Evolutionary conservation across 1,139 yeast species (phyloP).

Genomic region (Yamadazyma diospyri): DNA sequence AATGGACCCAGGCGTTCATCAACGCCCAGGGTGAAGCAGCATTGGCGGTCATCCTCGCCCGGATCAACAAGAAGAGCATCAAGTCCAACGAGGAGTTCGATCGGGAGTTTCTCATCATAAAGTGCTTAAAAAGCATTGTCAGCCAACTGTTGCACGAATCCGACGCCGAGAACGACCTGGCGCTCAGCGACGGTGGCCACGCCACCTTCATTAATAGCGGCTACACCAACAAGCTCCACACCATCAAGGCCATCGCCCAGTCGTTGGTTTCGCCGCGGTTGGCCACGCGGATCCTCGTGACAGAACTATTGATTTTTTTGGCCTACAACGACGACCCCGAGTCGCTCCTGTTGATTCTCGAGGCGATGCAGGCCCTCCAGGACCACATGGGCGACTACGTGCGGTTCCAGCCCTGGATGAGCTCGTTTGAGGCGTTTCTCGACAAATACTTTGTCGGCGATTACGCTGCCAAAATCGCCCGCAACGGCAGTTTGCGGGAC

Average conservation of each 20-base stretch:
- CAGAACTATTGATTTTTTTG: conserved; percentile 41
- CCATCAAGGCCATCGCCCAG: conserved; percentile 33
- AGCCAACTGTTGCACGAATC: conserved; percentile 17
- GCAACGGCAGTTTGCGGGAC: conserved; percentile 24
- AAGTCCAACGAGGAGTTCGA: conserved; percentile 46
- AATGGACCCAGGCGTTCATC: conserved; percentile 34
- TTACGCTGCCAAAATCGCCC: conserved; percentile 15
- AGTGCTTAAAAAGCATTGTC: conserved; percentile 35
- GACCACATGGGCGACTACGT: conserved; percentile 34
- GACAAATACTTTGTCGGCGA: conserved; percentile 28
- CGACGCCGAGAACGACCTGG: neutral
- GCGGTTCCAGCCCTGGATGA: conserved; percentile 42
- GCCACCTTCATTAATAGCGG: conserved; percentile 12
- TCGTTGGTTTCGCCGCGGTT: conserved; percentile 41
- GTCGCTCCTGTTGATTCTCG: conserved; percentile 27
- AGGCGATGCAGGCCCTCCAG: conserved; percentile 32
- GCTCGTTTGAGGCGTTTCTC: conserved; percentile 33
- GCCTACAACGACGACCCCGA: conserved; percentile 25
- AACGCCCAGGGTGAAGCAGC: conserved; percentile 46
- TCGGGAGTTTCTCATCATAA: conserved; percentile 35
- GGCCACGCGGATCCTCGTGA: conserved; percentile 39
- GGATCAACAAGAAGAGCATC: conserved; percentile 41
- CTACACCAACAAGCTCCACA: conserved; percentile 25
- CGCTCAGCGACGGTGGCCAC: conserved; percentile 4
- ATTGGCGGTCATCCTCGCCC: conserved; percentile 35